A percentile compares a stretch with the other conserved stretches of the same genome.
Conservation (phyloP, 495 filamentous ascomycete genomes). For the Aspergillus nidulans region DNA sequence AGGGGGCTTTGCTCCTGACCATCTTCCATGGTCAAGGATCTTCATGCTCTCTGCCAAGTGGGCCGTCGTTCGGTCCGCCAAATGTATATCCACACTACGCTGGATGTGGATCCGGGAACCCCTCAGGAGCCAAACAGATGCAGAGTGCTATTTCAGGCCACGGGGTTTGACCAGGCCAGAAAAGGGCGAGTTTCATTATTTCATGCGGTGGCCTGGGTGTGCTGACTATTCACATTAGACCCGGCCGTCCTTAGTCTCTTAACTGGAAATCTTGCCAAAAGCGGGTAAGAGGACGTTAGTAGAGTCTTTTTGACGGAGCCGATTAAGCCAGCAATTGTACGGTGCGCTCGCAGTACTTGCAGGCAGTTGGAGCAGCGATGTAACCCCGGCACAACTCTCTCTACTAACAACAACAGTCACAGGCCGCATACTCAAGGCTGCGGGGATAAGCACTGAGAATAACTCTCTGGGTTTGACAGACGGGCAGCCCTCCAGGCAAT, state of each 20-base stretch:
- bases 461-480: neutral
- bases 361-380: neutral
- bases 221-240: neutral
- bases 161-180: slow-evolving; percentile 12
- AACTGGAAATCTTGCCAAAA: neutral
- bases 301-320: neutral
- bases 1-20: slow-evolving; percentile 1
- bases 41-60: slow-evolving; percentile 23
- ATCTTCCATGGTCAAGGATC: slow-evolving; percentile 19
- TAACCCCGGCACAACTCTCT: neutral
- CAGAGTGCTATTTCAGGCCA: slow-evolving; percentile 23
- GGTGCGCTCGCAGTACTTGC: neutral
- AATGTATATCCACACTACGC: slow-evolving; percentile 17
- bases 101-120: slow-evolving; percentile 13
- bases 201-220: no score
- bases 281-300: neutral
- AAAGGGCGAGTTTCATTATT: slow-evolving; percentile 10
- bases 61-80: slow-evolving; percentile 17
- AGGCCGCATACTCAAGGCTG: neutral
- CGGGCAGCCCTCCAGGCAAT: neutral
- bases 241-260: neutral
- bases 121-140: slow-evolving; percentile 19
- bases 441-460: neutral
- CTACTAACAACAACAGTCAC: neutral
- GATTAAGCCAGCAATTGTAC: neutral